Evolutionary conservation across 164 flowering plant genomes (phyloP), one percentile per base, ranked within the genome.

Genomic region (grape (Vitis vinifera)): DNA sequence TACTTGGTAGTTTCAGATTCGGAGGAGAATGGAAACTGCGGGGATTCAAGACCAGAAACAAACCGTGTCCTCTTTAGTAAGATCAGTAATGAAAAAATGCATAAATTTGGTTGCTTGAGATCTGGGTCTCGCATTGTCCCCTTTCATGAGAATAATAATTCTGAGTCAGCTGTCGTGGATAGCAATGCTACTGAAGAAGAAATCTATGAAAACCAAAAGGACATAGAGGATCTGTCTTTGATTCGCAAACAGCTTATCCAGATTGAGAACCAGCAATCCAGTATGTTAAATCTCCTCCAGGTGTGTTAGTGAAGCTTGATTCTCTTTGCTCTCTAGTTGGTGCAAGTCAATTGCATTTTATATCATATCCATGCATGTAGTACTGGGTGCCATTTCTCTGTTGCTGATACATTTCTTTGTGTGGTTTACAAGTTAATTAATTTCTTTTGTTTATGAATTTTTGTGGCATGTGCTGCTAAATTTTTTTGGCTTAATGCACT

Each of bases 231-330:
- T 66, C 76, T 95, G 6, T 85, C 88, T 68, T 65, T 83, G 79
- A 89, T 95, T 53, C 86, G 85, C 12, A 81, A 86, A 68, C 94
- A 95, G 67, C 89, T 95, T 71, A 74, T 84, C 75, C 97, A 93
- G 80, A 95, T 95, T 76, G 98, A 95, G 76, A 85, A 81, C 69
- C 98, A 91, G 76, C 97, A 95, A 66, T 87, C 97, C 67, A 89
- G 77, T 79, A 82, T 95, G 62, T 69, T 90, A 16, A 86, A 95
- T 63, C 87, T 91, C 69, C 87, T 95, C 29, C 97, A 92, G 97
- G 98, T 94, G 75, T 63, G 73, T 51, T 44, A 57, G 31, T 65
- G 29, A 64, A 48, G 57, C 29, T 64, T 65, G 23, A 27, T 19
- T 19, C 16, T 17, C 59, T 68, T 37, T 23, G 23, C 65, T 12